Evolutionary conservation across 2,329 filamentous ascomycete species (phyloP).

Genomic region (Proliferodiscus dingleyae): DNA sequence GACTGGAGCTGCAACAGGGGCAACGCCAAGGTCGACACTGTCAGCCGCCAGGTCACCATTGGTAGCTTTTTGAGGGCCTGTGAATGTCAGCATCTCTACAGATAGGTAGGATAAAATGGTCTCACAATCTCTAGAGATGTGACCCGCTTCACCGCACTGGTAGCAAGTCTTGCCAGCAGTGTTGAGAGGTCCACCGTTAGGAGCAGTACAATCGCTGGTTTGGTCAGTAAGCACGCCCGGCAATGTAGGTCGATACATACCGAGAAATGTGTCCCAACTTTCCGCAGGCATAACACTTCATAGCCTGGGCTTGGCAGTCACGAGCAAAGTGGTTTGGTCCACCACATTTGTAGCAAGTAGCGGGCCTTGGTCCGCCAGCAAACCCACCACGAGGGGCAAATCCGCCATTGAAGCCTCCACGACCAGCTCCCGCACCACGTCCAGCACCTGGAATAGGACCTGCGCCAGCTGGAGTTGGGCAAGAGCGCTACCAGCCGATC

Average conservation of each 20-base stretch:
- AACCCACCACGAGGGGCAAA: slow-evolving; percentile 69
- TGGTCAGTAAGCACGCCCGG: slow-evolving; percentile 2
- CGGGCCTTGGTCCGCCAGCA: slow-evolving; percentile 61
- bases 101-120: neutral
- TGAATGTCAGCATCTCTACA: slow-evolving; percentile 35
- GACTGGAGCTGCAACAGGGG: slow-evolving; percentile 35
- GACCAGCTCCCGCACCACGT: slow-evolving; percentile 62
- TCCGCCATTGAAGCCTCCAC: slow-evolving; percentile 64
- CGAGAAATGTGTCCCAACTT: slow-evolving; percentile 54
- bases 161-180: slow-evolving; percentile 98
- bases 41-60: slow-evolving; percentile 42
- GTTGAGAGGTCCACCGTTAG: slow-evolving; percentile 92
- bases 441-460: slow-evolving; percentile 45
- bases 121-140: slow-evolving; percentile 76
- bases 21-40: slow-evolving; percentile 30
- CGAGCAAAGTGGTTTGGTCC: slow-evolving; percentile 97
- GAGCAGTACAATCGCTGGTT: slow-evolving; percentile 76
- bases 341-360: slow-evolving; percentile 71
- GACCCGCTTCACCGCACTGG: slow-evolving; percentile 89
- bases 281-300: slow-evolving; percentile 77
- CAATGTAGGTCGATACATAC: slow-evolving; percentile 6
- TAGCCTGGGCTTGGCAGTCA: slow-evolving; percentile 87
- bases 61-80: slow-evolving; percentile 62
- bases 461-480: slow-evolving; percentile 66
- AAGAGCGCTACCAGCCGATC: slow-evolving; percentile 58